Conservation (phyloP, 1,284 basidiomycete species). For the Stereum hirsutum region DNA sequence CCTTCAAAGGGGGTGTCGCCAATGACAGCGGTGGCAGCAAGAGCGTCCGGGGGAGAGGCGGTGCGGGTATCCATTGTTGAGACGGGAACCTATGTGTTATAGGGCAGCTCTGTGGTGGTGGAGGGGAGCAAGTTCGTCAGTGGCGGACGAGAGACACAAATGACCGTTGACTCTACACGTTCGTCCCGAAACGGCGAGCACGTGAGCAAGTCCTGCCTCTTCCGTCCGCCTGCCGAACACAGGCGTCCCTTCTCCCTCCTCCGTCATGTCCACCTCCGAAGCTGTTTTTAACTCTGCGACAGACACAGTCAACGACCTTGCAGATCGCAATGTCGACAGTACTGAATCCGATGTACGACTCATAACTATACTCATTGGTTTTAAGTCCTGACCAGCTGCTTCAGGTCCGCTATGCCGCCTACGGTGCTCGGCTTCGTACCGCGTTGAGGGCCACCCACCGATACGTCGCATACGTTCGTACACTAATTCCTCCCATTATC, state of each 20-base stretch:
- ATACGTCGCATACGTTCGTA: conserved; percentile 77
- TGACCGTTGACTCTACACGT: too few species aligned
- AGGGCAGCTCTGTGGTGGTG: background rate
- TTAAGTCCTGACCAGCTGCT: too few species aligned
- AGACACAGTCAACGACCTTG: conserved; percentile 31
- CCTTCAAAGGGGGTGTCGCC: conserved; percentile 23
- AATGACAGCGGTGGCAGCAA: conserved; percentile 20
- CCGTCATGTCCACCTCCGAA: too few species aligned
- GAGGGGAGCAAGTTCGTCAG: background rate
- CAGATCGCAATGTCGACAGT: conserved; percentile 52
- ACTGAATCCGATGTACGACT: conserved; percentile 54
- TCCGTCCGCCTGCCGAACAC: too few species aligned
- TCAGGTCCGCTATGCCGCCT: conserved; percentile 71
- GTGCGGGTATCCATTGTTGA: conserved; percentile 23
- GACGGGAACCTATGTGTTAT: background rate
- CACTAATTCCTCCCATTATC: conserved; percentile 1
- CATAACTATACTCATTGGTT: too few species aligned
- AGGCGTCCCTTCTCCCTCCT: too few species aligned
- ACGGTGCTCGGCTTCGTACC: conserved; percentile 72
- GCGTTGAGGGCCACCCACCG: conserved; percentile 67
- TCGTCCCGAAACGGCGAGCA: too few species aligned
- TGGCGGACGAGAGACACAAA: too few species aligned
- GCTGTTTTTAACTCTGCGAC: background rate
- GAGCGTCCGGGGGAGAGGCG: conserved; percentile 24
- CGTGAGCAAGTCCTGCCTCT: too few species aligned